Percentiles rank a stretch among this genome's conserved stretches.
phyloP scores from a whole-genome alignment of 164 flowering plant species.

The Hamamelis virginiana region DNA sequence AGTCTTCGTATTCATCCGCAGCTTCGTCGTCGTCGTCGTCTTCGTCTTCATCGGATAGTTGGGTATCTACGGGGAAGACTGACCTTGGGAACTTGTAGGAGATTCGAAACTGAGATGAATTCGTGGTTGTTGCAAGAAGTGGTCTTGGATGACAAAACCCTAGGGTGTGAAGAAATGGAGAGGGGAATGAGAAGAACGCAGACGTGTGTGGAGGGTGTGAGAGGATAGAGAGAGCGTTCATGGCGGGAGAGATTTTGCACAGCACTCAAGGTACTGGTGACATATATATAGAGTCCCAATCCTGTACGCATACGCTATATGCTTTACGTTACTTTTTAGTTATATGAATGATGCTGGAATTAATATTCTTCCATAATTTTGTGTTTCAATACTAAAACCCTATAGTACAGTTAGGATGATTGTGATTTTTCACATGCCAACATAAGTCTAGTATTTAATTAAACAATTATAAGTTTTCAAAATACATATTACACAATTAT shows the following conservation, averaged over 20 bases:
- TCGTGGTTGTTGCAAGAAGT: conserved; percentile 3
- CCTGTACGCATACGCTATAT: too few relatives aligned
- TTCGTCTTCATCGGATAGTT: conserved; percentile 37
- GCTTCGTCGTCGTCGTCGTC: conserved; percentile 37
- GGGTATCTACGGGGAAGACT: conserved; percentile 17
- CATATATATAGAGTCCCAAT: too few relatives aligned
- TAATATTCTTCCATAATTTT: too few relatives aligned
- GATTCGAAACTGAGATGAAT: conserved; percentile 21
- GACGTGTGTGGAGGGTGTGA: conserved; percentile 3
- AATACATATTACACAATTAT: too few relatives aligned
- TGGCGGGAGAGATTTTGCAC: conserved; percentile 25
- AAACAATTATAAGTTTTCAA: too few relatives aligned
- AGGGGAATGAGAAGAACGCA: not conserved
- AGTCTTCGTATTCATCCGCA: conserved; percentile 51
- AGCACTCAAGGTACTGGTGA: too few relatives aligned
- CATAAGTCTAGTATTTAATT: too few relatives aligned
- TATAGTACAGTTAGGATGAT: too few relatives aligned
- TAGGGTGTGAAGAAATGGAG: conserved; percentile 11
- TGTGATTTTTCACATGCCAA: too few relatives aligned
- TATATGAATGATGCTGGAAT: too few relatives aligned
- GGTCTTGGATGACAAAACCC: conserved; percentile 28
- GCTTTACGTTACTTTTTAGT: too few relatives aligned
- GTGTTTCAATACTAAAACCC: too few relatives aligned
- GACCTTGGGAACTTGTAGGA: conserved; percentile 30
- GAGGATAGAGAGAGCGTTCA: conserved; percentile 23